A percentile compares a stretch with the other conserved stretches of the same genome.
phyloP scores from a whole-genome alignment of 257 asterid genomes.

The Capsicum baccatum region DNA sequence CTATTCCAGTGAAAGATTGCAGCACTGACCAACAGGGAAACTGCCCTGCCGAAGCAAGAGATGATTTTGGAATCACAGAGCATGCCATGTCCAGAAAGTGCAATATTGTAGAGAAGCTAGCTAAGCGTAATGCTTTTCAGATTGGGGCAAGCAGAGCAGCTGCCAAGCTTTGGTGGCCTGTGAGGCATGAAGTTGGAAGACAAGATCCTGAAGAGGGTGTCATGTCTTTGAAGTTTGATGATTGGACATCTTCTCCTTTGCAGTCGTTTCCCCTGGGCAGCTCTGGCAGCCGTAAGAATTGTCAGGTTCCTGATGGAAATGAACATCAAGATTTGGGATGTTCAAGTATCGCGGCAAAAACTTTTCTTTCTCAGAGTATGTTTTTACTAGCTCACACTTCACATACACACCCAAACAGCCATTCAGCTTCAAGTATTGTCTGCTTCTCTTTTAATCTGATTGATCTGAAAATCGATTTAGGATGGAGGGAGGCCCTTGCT shows the following conservation, averaged over 20 bases:
- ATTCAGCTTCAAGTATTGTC: neutral
- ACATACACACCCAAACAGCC: neutral
- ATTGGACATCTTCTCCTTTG: conserved; percentile 39
- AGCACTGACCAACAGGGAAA: conserved; percentile 41
- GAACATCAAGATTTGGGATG: conserved; percentile 44
- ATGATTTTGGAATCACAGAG: conserved; percentile 37
- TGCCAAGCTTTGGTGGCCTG: conserved; percentile 61
- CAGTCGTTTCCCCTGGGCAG: conserved; percentile 41
- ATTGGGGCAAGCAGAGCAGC: conserved; percentile 8
- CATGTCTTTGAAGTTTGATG: conserved; percentile 43
- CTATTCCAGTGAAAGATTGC: conserved; percentile 54
- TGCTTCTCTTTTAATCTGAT: neutral
- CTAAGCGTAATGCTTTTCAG: conserved; percentile 44
- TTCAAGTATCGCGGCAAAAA: conserved; percentile 53
- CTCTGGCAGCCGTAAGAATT: conserved; percentile 33
- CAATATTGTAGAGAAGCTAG: conserved; percentile 42
- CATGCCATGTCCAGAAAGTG: conserved; percentile 43
- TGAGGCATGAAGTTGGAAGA: conserved; percentile 46
- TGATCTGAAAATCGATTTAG: conserved; percentile 46
- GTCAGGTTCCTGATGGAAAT: conserved; percentile 40
- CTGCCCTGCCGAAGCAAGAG: conserved; percentile 34
- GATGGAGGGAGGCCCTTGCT: conserved; percentile 82
- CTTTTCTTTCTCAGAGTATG: conserved; percentile 75
- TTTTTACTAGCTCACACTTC: conserved; percentile 12
- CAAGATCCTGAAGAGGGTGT: conserved; percentile 42